Evolutionary conservation across 2,329 filamentous ascomycete species (phyloP), one percentile per base, ranked within the genome.

Genomic region (Myrmaecium sp.): DNA sequence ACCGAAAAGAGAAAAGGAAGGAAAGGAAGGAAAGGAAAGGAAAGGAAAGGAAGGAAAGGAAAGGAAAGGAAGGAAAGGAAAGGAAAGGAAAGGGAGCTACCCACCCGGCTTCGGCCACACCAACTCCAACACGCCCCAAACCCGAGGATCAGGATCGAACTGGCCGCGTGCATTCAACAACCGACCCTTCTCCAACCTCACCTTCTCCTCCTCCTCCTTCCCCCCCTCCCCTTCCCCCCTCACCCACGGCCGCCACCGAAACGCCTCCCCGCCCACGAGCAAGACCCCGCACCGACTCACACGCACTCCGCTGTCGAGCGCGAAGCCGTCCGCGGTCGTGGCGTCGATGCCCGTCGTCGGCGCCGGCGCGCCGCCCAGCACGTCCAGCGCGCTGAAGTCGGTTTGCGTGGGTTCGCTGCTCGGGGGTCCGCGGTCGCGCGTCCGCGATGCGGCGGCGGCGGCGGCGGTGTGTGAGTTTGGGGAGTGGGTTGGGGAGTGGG

Each of bases 61-160:
- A 26, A 20, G n/a, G n/a, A 20, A 20, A 20, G 21, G 14, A 26
- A 20, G n/a, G n/a, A 20, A 20, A 20, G 6, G 6, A 7, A n/a
- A 20, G 18, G 18, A n/a, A n/a, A 20, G 18, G 18, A n/a, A 20
- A n/a, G 18, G 18, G 18, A 26, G 20, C n/a, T 33, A 59, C 69
- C 33, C 57, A 91, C 82, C 82, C 43, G 86, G 86, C 48, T 86
- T 74, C 31, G 86, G 86, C 77, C 80, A 92, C 14, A 92, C 57
- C 34, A 86, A 40, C 26, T 73, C 69, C 47, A 95, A 57, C 22
- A 91, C 39, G 3, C 76, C 80, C 64, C 86, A 84, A 9, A 67
- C 70, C 34, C 70, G 66, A 30, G 67, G 59, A 4, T 64, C 61
- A 15, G 89, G 63, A 39, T 92, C 80, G 61, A 80, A 84, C 49